Base-by-base conservation (phyloP, 2,329 filamentous ascomycete species). In the Arthroderma sp. region DNA sequence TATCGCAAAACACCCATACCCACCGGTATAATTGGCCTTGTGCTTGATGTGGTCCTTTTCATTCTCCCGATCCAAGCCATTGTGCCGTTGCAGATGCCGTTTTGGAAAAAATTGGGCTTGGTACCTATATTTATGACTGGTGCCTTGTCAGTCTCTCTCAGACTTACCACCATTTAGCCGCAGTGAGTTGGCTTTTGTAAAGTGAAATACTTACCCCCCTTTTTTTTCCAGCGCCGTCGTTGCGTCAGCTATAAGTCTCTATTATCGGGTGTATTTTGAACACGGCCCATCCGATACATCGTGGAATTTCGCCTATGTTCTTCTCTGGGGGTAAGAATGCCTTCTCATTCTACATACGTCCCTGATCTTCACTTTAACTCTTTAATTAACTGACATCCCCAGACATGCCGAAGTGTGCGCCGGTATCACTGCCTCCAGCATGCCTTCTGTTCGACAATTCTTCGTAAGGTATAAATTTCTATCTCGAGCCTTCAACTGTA, bases 121-220 rank as follows among this genome's bases (percentile, higher is more conserved):
- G 33, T 34, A 22, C 40, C 36, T 6, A 32, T 42, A 9, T 42
- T 42, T 15, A 42, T 42, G 40, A 42, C 40, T 42, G 40, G 40
- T 42, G 40, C 30, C 40, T 32, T 34, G 40, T 42, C 33, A 42
- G 40, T 34, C 15, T 22, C 15, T 27, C 27, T 15, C 36, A 9
- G 15, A 7, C 33, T 30, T 40, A 29, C n/a, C 8, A 6, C 8
- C 15, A 33, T 6, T n/a, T 11, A 10, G 8, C 40, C 31, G 36
- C 31, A 29, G 8, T 29, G 30, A 39, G 29, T 9, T 15, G 6
- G 33, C 7, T 22, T 10, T 27, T n/a, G 15, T 33, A 4, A 15
- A 8, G 29, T 30, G 8, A 42, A 29, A 22, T 34, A 30, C 36
- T 5, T 33, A 15, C 3, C 11, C 5, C 30, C n/a, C n/a, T n/a